Evolutionary conservation across 1,284 basidiomycete genomes (phyloP).

Genomic region (Cutaneotrichosporon cyanovorans): DNA sequence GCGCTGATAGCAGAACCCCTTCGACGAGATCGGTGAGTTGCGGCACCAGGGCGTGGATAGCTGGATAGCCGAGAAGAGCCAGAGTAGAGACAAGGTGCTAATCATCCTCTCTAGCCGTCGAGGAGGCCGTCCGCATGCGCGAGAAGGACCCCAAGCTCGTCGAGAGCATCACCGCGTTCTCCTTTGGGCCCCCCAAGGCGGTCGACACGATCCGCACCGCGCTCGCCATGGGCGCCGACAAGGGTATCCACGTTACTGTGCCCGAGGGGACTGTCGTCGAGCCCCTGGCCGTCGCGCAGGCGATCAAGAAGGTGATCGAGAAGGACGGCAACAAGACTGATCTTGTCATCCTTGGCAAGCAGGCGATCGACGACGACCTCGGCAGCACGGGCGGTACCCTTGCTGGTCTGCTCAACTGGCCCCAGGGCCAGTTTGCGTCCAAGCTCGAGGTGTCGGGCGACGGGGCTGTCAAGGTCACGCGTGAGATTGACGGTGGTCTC

Average conservation of each 20-base stretch:
- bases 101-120: conserved; percentile 80
- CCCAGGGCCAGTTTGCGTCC: conserved; percentile 91
- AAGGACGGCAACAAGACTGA: conserved; percentile 51
- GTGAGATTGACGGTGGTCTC: conserved; percentile 92
- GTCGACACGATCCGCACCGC: conserved; percentile 88
- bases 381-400: conserved; percentile 98
- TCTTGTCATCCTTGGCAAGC: conserved; percentile 94
- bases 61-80: no score
- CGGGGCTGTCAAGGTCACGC: conserved; percentile 64
- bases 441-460: conserved; percentile 71
- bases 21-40: conserved; percentile 84
- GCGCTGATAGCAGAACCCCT: conserved; percentile 66
- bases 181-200: conserved; percentile 86
- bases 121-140: conserved; percentile 90
- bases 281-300: conserved; percentile 48
- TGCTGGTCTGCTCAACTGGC: conserved; percentile 84
- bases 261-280: conserved; percentile 69
- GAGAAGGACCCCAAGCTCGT: conserved; percentile 65
- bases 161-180: conserved; percentile 80
- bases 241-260: conserved; percentile 81
- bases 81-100: no score
- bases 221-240: conserved; percentile 95
- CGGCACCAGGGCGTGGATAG: neutral
- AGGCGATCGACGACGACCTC: conserved; percentile 95
- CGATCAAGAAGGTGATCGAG: conserved; percentile 72